Evolutionary conservation across 139 green algal species (phyloP), one percentile per base, ranked within the genome.

Genomic region (Chlorella vulgaris): DNA sequence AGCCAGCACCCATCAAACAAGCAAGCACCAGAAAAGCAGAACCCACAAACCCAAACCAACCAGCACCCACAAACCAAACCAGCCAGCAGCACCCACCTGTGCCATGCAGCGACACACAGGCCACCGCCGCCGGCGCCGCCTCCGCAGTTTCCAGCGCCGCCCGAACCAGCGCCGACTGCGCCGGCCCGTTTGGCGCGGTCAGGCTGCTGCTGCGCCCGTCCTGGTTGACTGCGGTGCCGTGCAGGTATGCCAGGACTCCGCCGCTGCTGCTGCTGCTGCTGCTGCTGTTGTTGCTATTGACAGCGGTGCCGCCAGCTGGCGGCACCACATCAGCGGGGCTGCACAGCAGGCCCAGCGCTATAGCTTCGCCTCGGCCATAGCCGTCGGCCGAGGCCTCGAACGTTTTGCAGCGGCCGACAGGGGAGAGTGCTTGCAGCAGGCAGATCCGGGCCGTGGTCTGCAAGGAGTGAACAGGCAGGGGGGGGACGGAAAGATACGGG

Each of bases 141-240:
- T 26, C 22, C 1, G 76, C 76, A 24, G 62, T n/a, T 8, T n/a
- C 36, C 71, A 95, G 69, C 0, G 89, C 89, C 26, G 81, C 38
- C 4, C 62, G 51, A 31, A 95, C 77, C 13, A 97, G 85, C 1
- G 85, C 76, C 29, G 87, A 80, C 70, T 97, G 94, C 15, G 87
- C 86, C 0, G 91, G 91, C 2, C 93, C 93, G 63, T 96, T 91
- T 0, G 93, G 92, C 2, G 94, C 94, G 2, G 94, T 98, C 15
- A 98, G 82, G 42, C 89, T 89, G 69, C 87, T 94, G 60, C 90
- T 95, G 51, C 94, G 89, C 18, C 95, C 95, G 74, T 97, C 95
- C 86, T 97, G 93, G 82, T 98, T 98, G 15, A 98, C 92, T 2
- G 91, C 85, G 28, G 81, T 90, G 19, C 90, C 89, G 0, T 70